Evolutionary conservation across 805 yeast genomes (phyloP), one percentile per base, ranked within the genome.

Genomic region (Metschnikowia koreensis): DNA sequence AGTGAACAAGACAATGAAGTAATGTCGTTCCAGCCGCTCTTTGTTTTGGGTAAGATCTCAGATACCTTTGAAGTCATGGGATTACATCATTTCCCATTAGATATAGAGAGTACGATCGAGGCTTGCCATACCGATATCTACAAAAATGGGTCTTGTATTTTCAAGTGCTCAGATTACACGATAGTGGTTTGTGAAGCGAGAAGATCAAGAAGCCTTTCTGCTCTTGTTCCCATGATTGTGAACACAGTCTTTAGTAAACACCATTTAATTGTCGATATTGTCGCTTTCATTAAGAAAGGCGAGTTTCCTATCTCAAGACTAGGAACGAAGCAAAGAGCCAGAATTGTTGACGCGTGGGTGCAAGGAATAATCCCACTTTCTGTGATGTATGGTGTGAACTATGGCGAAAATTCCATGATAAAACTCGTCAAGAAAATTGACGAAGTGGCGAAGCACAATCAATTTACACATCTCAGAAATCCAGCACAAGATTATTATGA

Each of bases 31-130:
- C 97, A 91, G 63, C 84, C 94, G 6, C 73, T 94, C 47, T 94
- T 86, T 67, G 90, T 90, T 6, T 67, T 94, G 44, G 98, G 99
- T 0, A 77, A 83, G 46, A 84, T 94, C 39, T 81, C 88, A 7
- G 93, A 87, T 57, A 91, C 98, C 0, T 85, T 94, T 68, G 99
- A 94, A 65, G 84, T 87, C 2, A 76, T 89, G 73, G 99, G 99
- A 0, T 73, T 94, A 61, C 91, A 89, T 60, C 96, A 90, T 66
- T 93, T 94, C 74, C 96, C 96, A 1, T 70, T 76, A 26, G 99
- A 94, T 66, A 80, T 94, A 49, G 99, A 74, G 49, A 70, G 71
- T 55, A 75, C 78, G 13, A 73, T 75, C 31, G 79, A 74, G 52
- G 67, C 75, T 8, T 74, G 78, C 47, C 80, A 75, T 52, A 84